phyloP scores from a whole-genome alignment of 2,329 filamentous ascomycete species.

The Cladosporium velox region DNA sequence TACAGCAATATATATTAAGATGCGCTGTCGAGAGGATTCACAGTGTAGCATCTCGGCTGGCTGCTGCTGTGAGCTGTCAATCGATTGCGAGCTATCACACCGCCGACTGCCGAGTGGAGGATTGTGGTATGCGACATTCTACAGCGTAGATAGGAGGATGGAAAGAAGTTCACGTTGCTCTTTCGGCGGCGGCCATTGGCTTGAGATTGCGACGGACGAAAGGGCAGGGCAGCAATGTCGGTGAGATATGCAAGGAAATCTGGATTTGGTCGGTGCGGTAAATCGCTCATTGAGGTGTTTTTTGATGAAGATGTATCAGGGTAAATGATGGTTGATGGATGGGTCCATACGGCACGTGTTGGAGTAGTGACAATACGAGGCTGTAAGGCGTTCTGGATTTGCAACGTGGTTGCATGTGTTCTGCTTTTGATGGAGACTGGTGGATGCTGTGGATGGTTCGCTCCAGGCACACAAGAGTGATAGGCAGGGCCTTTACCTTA shows the following conservation, averaged over 20 bases:
- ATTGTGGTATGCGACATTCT: conserved; percentile 16
- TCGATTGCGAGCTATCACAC: conserved; percentile 8
- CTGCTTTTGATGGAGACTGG: too few species aligned
- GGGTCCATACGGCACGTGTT: too few species aligned
- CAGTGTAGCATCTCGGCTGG: conserved; percentile 1
- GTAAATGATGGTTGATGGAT: background rate
- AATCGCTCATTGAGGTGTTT: conserved; percentile 16
- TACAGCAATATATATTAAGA: background rate
- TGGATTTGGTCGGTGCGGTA: background rate
- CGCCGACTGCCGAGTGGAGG: conserved; percentile 11
- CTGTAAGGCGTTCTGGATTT: too few species aligned
- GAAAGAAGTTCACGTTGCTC: conserved; percentile 12
- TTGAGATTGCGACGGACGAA: conserved; percentile 13
- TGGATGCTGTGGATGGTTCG: too few species aligned
- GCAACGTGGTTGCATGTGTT: too few species aligned
- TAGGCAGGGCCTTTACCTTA: too few species aligned
- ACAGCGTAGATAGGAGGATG: conserved; percentile 21
- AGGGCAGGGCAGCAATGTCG: conserved; percentile 3
- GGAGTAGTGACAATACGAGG: too few species aligned
- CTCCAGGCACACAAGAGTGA: too few species aligned
- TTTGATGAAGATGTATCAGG: background rate
- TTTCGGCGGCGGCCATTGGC: conserved; percentile 6
- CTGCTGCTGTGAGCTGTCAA: conserved; percentile 2
- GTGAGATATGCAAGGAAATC: conserved; percentile 19
- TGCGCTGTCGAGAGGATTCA: background rate